Percentiles rank a stretch among this genome's conserved stretches.
Conservation (phyloP, 2,329 filamentous ascomycete species). For the Cladosporium sp. region DNA sequence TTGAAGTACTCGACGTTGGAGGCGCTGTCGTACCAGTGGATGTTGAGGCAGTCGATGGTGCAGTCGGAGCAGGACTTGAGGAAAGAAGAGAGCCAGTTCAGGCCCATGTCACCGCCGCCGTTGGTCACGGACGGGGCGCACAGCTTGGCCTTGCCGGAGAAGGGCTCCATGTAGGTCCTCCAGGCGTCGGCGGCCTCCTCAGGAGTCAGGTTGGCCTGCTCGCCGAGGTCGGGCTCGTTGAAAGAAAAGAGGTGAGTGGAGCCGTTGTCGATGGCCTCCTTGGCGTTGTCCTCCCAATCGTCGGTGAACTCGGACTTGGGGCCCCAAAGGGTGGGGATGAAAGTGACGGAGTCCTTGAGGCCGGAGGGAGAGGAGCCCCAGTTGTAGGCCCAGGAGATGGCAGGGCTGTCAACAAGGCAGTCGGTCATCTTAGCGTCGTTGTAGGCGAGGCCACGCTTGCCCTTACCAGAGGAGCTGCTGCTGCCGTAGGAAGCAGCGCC, state of each 20-base stretch:
- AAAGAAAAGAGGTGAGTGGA: conserved; percentile 59
- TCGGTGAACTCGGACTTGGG: conserved; percentile 40
- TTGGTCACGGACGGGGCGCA: conserved; percentile 61
- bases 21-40: conserved; percentile 60
- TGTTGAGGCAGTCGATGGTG: conserved; percentile 56
- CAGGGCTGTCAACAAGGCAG: conserved; percentile 43
- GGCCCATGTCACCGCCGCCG: conserved; percentile 50
- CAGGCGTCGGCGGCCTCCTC: conserved; percentile 50
- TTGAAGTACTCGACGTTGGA: conserved; percentile 51
- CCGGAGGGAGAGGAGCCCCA: conserved; percentile 54
- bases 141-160: conserved; percentile 51
- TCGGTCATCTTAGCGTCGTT: conserved; percentile 55
- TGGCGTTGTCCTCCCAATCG: conserved; percentile 50
- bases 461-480: conserved; percentile 23
- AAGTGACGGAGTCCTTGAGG: conserved; percentile 46
- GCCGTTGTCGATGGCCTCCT: conserved; percentile 51
- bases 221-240: conserved; percentile 65
- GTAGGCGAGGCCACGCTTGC: conserved; percentile 67
- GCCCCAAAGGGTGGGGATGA: conserved; percentile 61
- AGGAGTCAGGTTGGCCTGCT: conserved; percentile 58
- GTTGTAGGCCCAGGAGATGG: conserved; percentile 64
- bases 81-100: conserved; percentile 54
- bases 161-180: conserved; percentile 54
- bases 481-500: conserved; percentile 15
- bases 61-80: conserved; percentile 51